Conservation (phyloP, 2,329 filamentous ascomycete genomes). For the Monosporascus sp. region DNA sequence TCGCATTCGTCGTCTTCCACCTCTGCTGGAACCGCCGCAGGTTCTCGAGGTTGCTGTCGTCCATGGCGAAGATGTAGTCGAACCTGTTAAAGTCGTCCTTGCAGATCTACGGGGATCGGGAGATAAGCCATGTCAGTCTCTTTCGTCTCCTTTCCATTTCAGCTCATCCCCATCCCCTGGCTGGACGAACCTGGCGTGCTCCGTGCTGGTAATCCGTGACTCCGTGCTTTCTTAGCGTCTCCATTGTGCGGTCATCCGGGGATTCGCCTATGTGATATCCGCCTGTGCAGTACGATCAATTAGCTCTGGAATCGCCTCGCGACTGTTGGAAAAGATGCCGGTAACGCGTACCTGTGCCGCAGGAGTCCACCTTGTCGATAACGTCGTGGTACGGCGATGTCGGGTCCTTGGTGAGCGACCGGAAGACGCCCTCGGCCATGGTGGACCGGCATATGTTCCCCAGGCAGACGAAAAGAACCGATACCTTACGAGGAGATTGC, state of each 20-base stretch:
- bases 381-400: constrained; percentile 48
- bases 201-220: constrained; percentile 73
- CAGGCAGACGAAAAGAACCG: constrained; percentile 89
- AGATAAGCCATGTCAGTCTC: too few relatives aligned
- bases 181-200: constrained; percentile 62
- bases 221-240: constrained; percentile 66
- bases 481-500: constrained; percentile 37
- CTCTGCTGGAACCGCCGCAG: constrained; percentile 54
- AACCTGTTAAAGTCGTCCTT: constrained; percentile 74
- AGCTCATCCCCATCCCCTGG: too few relatives aligned
- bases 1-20: constrained; percentile 49
- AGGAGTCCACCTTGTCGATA: constrained; percentile 73
- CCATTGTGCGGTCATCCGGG: constrained; percentile 80
- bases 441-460: constrained; percentile 94
- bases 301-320: not conserved
- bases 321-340: not conserved
- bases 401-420: constrained; percentile 56
- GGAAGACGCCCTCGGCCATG: constrained; percentile 95
- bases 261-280: constrained; percentile 75
- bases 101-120: constrained; percentile 35
- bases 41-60: constrained; percentile 72
- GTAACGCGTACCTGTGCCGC: constrained; percentile 61
- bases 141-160: too few relatives aligned
- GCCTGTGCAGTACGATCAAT: constrained; percentile 34
- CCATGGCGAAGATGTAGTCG: constrained; percentile 96